Conservation (phyloP, 225 moss, liverwort and hornwort species). For the Anthoceros angustus region DNA sequence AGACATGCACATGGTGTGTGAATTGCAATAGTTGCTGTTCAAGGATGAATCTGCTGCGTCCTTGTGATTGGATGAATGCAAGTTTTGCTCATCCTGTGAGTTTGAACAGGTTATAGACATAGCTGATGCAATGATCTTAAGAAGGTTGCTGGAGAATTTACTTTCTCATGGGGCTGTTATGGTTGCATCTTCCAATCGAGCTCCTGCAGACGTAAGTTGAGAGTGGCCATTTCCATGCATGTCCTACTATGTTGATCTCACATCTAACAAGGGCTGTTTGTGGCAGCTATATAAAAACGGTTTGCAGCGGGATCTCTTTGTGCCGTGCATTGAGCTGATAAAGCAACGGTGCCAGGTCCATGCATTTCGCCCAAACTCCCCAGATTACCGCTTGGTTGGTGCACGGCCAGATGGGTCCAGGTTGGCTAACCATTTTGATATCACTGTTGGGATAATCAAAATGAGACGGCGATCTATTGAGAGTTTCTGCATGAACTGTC, state of each 20-base stretch:
- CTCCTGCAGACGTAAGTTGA: constrained; percentile 37
- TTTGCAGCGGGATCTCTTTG: constrained; percentile 54
- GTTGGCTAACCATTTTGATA: constrained; percentile 11
- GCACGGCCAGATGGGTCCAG: constrained; percentile 45
- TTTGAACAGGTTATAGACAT: constrained; percentile 53
- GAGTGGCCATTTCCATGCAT: neutral
- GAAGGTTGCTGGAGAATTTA: constrained; percentile 45
- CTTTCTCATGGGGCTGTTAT: constrained; percentile 54
- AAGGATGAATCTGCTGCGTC: too few relatives aligned
- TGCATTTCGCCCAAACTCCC: constrained; percentile 38
- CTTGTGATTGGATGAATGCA: too few relatives aligned
- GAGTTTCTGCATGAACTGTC: neutral
- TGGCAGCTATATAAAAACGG: constrained; percentile 67
- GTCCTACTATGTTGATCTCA: neutral
- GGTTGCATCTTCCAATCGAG: constrained; percentile 73
- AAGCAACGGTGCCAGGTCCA: constrained; percentile 53
- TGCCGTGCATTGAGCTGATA: constrained; percentile 64
- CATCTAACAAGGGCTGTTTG: neutral
- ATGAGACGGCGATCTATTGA: constrained; percentile 6
- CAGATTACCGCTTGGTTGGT: constrained; percentile 64
- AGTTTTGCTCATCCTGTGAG: neutral
- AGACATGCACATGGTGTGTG: too few relatives aligned
- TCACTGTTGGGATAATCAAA: neutral
- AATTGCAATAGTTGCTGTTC: too few relatives aligned
- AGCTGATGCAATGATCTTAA: constrained; percentile 66